These are phyloP conservation scores for Sarocladium kiliense DNA, from an alignment of 2,329 filamentous ascomycete species.

Conservation along the genomic window DNA sequence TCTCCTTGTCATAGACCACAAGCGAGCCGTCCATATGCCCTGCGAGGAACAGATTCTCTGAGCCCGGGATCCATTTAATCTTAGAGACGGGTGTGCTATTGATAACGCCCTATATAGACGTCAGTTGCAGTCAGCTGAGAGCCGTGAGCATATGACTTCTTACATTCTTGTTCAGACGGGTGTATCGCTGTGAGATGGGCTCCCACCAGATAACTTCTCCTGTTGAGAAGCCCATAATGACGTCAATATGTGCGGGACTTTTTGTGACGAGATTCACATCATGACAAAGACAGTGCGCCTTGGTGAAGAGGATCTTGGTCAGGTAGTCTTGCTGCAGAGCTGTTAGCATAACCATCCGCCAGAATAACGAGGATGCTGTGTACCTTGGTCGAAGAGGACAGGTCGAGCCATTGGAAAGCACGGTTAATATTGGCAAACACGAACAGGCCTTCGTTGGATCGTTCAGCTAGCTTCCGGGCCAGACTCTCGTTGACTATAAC, in stretches of 20 bases:
- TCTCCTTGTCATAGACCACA: constrained; percentile 96
- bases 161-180: constrained; percentile 92
- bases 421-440: constrained; percentile 95
- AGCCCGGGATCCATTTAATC: constrained; percentile 90
- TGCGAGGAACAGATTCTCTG: constrained; percentile 87
- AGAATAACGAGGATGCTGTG: background rate
- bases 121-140: constrained; percentile 7
- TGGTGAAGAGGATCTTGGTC: constrained; percentile 95
- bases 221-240: constrained; percentile 93
- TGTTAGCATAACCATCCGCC: constrained; percentile 18
- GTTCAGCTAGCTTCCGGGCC: constrained; percentile 73
- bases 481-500: constrained; percentile 86
- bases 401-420: constrained; percentile 92
- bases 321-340: constrained; percentile 69
- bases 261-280: constrained; percentile 86
- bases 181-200: constrained; percentile 92
- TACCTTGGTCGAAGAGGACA: constrained; percentile 69
- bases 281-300: constrained; percentile 90
- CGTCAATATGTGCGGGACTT: constrained; percentile 72
- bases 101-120: constrained; percentile 65
- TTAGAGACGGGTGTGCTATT: constrained; percentile 80
- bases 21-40: constrained; percentile 88
- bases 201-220: constrained; percentile 99
- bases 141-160: too few relatives aligned
- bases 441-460: constrained; percentile 73